phyloP scores from a whole-genome alignment of 108 stramenopile genomes.

The Pelagomonas calceolata region DNA sequence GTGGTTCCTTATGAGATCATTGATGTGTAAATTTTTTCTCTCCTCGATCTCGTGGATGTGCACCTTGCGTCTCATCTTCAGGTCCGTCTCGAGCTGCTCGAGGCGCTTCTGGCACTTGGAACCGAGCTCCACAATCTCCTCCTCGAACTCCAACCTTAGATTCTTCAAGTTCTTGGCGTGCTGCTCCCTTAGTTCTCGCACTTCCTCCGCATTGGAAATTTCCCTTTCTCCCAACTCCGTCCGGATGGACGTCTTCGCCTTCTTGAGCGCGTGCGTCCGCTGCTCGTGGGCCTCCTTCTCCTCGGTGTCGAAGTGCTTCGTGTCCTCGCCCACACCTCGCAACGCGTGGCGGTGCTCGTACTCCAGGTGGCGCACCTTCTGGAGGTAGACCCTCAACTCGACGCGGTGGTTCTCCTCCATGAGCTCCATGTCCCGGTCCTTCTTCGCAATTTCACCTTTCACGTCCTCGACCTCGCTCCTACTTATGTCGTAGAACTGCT shows the following conservation, averaged over 20 bases:
- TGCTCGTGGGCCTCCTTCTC: conserved; percentile 26
- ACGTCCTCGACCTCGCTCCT: conserved; percentile 35
- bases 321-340: conserved; percentile 26
- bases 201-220: conserved; percentile 31
- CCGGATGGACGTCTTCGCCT: conserved; percentile 29
- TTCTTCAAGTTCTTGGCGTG: conserved; percentile 38
- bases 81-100: conserved; percentile 19
- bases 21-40: conserved; percentile 56
- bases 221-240: conserved; percentile 22
- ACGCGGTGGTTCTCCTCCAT: conserved; percentile 49
- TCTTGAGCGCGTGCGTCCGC: conserved; percentile 19
- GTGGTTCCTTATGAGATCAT: conserved; percentile 53
- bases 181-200: conserved; percentile 21
- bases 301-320: conserved; percentile 14
- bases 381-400: conserved; percentile 47
- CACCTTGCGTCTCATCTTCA: conserved; percentile 30
- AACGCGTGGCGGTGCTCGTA: conserved; percentile 59
- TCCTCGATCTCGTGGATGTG: conserved; percentile 60
- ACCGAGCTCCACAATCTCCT: conserved; percentile 28
- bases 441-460: conserved; percentile 38
- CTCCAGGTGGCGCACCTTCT: conserved; percentile 59
- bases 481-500: conserved; percentile 52
- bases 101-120: conserved; percentile 25
- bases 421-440: conserved; percentile 56
- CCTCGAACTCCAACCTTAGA: conserved; percentile 39